Evolutionary conservation across 345 rosid genomes (phyloP).

Genomic region (Mangifera indica): DNA sequence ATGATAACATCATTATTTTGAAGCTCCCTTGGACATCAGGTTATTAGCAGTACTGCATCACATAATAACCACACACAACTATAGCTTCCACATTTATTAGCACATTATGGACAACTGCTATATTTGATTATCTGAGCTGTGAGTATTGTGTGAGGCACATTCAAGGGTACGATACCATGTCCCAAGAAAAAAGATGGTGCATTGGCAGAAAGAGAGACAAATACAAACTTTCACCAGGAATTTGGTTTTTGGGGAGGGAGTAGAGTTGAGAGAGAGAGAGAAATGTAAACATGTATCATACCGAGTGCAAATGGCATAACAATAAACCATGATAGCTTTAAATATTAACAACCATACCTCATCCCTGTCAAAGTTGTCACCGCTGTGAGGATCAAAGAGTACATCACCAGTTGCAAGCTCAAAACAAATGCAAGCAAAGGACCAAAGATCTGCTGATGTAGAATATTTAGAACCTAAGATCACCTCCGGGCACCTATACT

Average conservation of each 20-base stretch:
- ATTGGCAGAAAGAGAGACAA: not conserved
- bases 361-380: constrained; percentile 70
- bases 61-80: not conserved
- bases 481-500: constrained; percentile 74
- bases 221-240: not conserved
- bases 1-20: not conserved
- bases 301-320: not conserved
- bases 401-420: constrained; percentile 81
- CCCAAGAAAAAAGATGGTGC: not conserved
- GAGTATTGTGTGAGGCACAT: too few relatives aligned
- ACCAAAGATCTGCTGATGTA: constrained; percentile 77
- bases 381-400: constrained; percentile 72
- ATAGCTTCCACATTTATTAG: not conserved
- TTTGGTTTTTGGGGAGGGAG: too few relatives aligned
- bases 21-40: not conserved
- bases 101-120: not conserved
- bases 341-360: constrained; percentile 44
- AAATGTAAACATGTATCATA: not conserved
- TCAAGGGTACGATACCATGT: not conserved
- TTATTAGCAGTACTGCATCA: not conserved
- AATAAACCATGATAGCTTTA: constrained; percentile 8
- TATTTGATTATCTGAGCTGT: not conserved
- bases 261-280: too few relatives aligned
- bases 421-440: constrained; percentile 77
- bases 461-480: constrained; percentile 77